phyloP scores from a whole-genome alignment of 257 asterid species.

The Phtheirospermum japonicum region DNA sequence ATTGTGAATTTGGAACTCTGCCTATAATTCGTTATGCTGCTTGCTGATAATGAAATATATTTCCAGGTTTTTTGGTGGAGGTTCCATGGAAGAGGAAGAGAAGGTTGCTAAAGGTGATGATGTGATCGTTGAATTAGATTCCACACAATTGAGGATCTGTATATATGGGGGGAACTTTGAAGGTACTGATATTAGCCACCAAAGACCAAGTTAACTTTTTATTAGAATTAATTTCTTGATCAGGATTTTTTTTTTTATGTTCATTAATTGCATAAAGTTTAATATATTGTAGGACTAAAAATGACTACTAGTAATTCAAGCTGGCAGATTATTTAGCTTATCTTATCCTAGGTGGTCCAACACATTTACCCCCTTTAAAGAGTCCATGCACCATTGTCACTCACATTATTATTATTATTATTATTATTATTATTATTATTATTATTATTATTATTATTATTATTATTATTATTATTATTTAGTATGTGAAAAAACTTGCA shows the following conservation, averaged over 20 bases:
- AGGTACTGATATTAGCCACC: conserved; percentile 46
- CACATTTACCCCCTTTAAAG: no score
- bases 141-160: conserved; percentile 89
- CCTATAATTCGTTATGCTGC: conserved; percentile 6
- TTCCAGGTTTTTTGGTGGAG: conserved; percentile 87
- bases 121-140: conserved; percentile 86
- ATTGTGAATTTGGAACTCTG: conserved; percentile 18
- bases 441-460: no score
- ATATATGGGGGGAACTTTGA: conserved; percentile 91
- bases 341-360: no score
- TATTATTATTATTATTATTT: background rate
- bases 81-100: conserved; percentile 92
- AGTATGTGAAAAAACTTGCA: no score
- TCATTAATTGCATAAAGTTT: conserved; percentile 10
- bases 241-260: conserved; percentile 2
- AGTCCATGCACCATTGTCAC: no score
- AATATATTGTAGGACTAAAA: background rate
- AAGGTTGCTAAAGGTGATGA: conserved; percentile 88
- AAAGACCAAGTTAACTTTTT: background rate
- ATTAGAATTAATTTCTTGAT: background rate
- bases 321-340: background rate
- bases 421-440: no score
- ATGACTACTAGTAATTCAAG: background rate
- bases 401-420: no score
- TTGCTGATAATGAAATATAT: conserved; percentile 27